phyloP scores from a whole-genome alignment of 139 green algal genomes.

The Chlorella sp. region DNA sequence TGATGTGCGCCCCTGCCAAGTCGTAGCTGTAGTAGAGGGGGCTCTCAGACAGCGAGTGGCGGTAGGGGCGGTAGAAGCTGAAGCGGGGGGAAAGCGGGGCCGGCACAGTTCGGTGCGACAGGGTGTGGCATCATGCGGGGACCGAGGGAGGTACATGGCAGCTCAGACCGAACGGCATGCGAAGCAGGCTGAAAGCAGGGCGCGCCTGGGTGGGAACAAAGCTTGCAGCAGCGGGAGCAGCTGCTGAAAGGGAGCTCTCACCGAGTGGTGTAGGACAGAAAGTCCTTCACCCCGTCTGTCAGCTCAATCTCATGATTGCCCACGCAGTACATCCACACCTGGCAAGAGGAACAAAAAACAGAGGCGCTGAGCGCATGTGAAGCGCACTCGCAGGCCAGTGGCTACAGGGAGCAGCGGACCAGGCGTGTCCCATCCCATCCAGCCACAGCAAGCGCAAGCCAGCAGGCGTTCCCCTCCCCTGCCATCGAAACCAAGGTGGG shows the following conservation, averaged over 20 bases:
- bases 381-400: too few relatives aligned
- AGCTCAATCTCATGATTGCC: slow-evolving; percentile 83
- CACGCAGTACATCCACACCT: slow-evolving; percentile 66
- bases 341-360: not conserved
- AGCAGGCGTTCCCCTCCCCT: too few relatives aligned
- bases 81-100: not conserved
- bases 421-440: too few relatives aligned
- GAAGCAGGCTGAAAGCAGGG: too few relatives aligned
- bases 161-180: too few relatives aligned
- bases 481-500: too few relatives aligned
- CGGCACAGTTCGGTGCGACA: too few relatives aligned
- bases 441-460: too few relatives aligned
- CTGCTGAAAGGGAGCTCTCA: not conserved
- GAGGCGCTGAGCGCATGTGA: not conserved
- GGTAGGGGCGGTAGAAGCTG: slow-evolving; percentile 55
- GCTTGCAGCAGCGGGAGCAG: not conserved
- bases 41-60: slow-evolving; percentile 42
- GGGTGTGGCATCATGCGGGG: too few relatives aligned
- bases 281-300: not conserved
- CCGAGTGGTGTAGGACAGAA: not conserved
- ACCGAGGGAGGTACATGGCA: too few relatives aligned
- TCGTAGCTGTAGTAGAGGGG: slow-evolving; percentile 79
- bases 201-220: too few relatives aligned
- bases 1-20: slow-evolving; percentile 62
- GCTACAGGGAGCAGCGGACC: too few relatives aligned